Base-by-base conservation (phyloP, 2,329 filamentous ascomycete species). In the Berkeleyomyces rouxiae region DNA sequence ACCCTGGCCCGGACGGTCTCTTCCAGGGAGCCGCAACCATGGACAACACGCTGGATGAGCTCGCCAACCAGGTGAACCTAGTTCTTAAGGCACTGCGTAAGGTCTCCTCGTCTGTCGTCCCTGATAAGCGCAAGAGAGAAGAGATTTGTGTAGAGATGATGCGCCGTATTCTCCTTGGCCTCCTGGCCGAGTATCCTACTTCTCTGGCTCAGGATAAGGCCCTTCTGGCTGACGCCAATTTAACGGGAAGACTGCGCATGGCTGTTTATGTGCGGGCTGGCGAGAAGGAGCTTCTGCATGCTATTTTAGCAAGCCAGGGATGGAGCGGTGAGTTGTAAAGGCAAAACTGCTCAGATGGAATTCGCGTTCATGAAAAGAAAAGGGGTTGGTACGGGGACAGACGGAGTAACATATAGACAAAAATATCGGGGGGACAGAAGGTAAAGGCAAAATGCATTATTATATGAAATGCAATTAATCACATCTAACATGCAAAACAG, bases 251-350 rank as follows among this genome's bases (percentile, higher is more conserved):
- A 59, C 71, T 71, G 11, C 75, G 73, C 51, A 87, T 87, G 83
- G 87, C 87, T 0, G 69, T 84, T 31, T 74, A 80, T 59, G 85
- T 90, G 43, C 80, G 88, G 64, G 72, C 84, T 2, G 88, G 87
- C 11, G 88, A 92, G 72, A 90, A 90, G 71, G 77, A 78, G 67
- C 75, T 91, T 4, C 70, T 90, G 33, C 72, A 76, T 62, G 77
- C 82, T 68, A 76, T 83, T 1, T 75, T 79, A 64, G 67, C 65
- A 9, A 67, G 72, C 11, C 66, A 55, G 10, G 33, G 51, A 55
- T 72, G 58, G 72, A 71, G 66, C 40, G 42, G 44, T 37, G 70
- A 47, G 36, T 36, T 61, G 31, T 65, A 75, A 23, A 23, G 10
- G 13, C 51, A 55, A 39, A 13, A 7, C 51, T n/a, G 51, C 33